Evolutionary conservation across 2,329 filamentous ascomycete species (phyloP).

Genomic region (Metarhizium humberi): DNA sequence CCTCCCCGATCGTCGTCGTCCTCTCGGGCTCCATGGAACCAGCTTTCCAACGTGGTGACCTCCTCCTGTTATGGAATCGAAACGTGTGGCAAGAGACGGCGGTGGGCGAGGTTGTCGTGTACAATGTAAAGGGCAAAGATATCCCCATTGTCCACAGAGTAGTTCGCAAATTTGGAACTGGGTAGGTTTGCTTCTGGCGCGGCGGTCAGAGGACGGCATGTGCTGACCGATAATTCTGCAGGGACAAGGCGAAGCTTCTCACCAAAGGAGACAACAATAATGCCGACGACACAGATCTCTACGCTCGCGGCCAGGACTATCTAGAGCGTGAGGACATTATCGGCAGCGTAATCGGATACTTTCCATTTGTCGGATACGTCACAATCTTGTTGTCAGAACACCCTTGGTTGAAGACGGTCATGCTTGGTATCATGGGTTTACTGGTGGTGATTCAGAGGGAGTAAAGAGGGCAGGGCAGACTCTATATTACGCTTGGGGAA

Average conservation of each 20-base stretch:
- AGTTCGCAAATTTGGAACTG: constrained; percentile 61
- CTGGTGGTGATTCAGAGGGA: constrained; percentile 89
- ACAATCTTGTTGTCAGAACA: constrained; percentile 93
- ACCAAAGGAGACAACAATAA: constrained; percentile 98
- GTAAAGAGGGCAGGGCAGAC: constrained; percentile 27
- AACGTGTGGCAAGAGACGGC: constrained; percentile 46
- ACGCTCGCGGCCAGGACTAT: constrained; percentile 79
- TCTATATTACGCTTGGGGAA: neutral
- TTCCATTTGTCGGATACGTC: constrained; percentile 93
- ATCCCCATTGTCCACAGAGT: constrained; percentile 96
- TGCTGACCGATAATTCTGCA: constrained; percentile 16
- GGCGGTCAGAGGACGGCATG: neutral
- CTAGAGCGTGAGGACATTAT: constrained; percentile 84
- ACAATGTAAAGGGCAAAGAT: constrained; percentile 84
- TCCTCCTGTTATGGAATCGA: constrained; percentile 70
- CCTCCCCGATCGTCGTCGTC: constrained; percentile 75
- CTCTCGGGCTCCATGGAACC: constrained; percentile 79
- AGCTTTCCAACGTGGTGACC: constrained; percentile 69
- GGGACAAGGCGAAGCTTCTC: constrained; percentile 59
- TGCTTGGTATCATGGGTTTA: constrained; percentile 90
- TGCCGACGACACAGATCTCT: constrained; percentile 82
- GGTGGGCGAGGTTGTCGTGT: constrained; percentile 51
- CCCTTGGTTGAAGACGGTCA: constrained; percentile 92
- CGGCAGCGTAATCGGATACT: constrained; percentile 82
- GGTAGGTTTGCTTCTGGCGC: constrained; percentile 27